phyloP scores from a whole-genome alignment of 768 basidiomycete species.

The Mycena belliarum region DNA sequence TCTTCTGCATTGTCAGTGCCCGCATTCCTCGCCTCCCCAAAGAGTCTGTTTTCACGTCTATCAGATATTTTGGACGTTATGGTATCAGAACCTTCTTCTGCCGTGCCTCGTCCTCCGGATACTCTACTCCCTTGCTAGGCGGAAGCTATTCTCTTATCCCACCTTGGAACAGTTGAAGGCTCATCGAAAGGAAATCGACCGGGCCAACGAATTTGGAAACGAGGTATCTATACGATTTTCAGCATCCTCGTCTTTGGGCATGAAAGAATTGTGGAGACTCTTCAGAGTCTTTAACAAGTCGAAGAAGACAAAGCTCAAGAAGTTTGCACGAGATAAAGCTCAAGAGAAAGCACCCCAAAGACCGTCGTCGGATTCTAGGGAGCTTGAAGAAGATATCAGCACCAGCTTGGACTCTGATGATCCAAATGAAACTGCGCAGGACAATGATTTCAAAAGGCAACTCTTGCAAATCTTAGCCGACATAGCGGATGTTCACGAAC shows the following conservation, averaged over 20 bases:
- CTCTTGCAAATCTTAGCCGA: constrained; percentile 44
- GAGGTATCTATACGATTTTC: constrained; percentile 48
- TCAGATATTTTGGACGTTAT: constrained; percentile 64
- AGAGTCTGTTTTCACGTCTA: background rate
- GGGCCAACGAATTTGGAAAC: constrained; percentile 54
- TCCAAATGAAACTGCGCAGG: constrained; percentile 34
- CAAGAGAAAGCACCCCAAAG: background rate
- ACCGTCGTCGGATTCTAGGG: background rate
- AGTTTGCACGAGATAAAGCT: constrained; percentile 22
- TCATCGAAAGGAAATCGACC: constrained; percentile 48
- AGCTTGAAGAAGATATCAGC: constrained; percentile 3
- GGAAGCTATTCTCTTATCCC: constrained; percentile 55
- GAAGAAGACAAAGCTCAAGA: constrained; percentile 35
- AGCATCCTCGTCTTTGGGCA: constrained; percentile 44
- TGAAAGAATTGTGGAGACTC: constrained; percentile 56
- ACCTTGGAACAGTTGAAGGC: constrained; percentile 52
- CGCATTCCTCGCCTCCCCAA: background rate
- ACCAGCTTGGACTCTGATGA: constrained; percentile 19
- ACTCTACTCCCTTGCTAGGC: constrained; percentile 48
- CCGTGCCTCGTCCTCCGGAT: constrained; percentile 52
- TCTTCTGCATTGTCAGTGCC: constrained; percentile 44
- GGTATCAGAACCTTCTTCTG: constrained; percentile 59
- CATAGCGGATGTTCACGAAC: constrained; percentile 62
- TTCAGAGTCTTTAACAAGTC: constrained; percentile 44
- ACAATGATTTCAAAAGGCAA: constrained; percentile 44